Base-by-base conservation (phyloP, 495 filamentous ascomycete species). In the Penicillium herquei region DNA sequence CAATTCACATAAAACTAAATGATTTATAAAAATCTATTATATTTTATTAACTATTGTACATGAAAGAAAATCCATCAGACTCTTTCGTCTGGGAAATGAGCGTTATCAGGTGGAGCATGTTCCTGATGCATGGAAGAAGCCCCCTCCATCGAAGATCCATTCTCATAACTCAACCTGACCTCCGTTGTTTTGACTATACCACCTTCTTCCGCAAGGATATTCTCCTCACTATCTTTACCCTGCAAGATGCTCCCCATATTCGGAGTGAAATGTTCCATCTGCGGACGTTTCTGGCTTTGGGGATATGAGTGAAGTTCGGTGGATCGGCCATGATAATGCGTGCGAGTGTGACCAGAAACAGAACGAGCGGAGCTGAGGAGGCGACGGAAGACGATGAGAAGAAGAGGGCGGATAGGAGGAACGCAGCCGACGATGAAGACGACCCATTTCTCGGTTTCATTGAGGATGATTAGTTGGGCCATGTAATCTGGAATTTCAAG, bases 361-460 rank as follows among this genome's bases (percentile, higher is more conserved):
- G 58, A 49, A 33, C 26, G 39, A 3, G 30, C 49, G 10, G 49
- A 49, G 3, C 1, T 49, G 10, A 55, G 11, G 13, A 60, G 12
- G 16, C 45, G 45, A 12, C 43, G 58, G 44, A 56, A 60, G 8
- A 60, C 10, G 6, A 52, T 37, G 17, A 60, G 46, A 9, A 60
- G 44, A 1, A 60, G 44, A 3, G 58, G 58, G 6, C 53, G 42
- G 31, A 56, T 60, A n/a, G 58, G 58, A 26, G 58, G 52, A 14
- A 60, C 56, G 18, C 42, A 60, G 9, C 53, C 52, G n/a, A 60
- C 58, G 8, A 60, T 60, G 1, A 56, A 39, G 7, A 60, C 58
- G n/a, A 56, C 53, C 58, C 58, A 60, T 53, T 56, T 60, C 18
- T 60, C 58, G 13, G 58, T 56, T 53, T 60, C 53, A 26, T 60